Percentiles rank a stretch among this genome's conserved stretches.
phyloP scores from a whole-genome alignment of 139 green algal genomes.

The Tetraselmis chui region DNA sequence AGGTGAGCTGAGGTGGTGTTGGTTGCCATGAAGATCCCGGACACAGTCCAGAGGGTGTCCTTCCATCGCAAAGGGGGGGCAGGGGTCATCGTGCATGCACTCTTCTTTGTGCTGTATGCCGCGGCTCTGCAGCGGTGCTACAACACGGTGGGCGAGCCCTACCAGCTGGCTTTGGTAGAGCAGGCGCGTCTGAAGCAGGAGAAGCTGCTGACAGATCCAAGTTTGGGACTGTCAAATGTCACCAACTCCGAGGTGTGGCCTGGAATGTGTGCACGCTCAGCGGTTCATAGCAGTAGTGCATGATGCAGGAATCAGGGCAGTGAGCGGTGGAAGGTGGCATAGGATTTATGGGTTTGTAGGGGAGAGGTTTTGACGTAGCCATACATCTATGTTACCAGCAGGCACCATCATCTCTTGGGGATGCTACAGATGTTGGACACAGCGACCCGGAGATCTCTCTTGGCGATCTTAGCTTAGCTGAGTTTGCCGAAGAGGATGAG shows the following conservation, averaged over 20 bases:
- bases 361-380: no score
- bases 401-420: no score
- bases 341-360: no score
- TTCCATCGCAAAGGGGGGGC: not conserved
- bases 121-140: conserved; percentile 6
- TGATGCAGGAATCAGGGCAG: no score
- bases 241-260: no score
- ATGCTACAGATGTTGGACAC: conserved; percentile 3
- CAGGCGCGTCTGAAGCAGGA: not conserved
- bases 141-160: conserved; percentile 21
- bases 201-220: conserved; percentile 7
- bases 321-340: no score
- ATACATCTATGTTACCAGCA: no score
- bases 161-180: conserved; percentile 10
- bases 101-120: conserved; percentile 15
- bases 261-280: no score
- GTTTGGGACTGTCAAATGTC: no score
- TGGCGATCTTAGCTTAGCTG: not conserved
- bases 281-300: no score
- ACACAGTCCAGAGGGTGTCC: not conserved
- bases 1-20: no score
- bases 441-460: not conserved
- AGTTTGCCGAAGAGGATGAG: not conserved
- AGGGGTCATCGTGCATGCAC: conserved; percentile 2
- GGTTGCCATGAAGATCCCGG: not conserved